Conservation (phyloP, 768 basidiomycete genomes). For the Russula earlei region DNA sequence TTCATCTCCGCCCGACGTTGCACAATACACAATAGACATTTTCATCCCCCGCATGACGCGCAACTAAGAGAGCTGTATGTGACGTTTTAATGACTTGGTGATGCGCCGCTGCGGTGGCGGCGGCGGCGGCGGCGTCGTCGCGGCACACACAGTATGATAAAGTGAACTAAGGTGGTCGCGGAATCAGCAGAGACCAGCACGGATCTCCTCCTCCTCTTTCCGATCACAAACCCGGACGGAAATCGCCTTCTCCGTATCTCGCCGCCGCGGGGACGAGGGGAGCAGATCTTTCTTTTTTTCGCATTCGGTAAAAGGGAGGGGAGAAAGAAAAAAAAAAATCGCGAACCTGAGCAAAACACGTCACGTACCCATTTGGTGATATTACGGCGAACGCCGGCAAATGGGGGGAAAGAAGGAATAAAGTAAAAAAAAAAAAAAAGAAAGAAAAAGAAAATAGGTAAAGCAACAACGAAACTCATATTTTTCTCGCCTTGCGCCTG, state of each 20-base stretch:
- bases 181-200: neutral
- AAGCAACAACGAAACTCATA: too few species aligned
- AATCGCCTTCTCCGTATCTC: neutral
- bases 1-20: neutral
- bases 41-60: too few species aligned
- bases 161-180: too few species aligned
- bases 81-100: too few species aligned
- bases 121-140: too few species aligned
- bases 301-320: neutral
- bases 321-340: neutral
- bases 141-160: too few species aligned
- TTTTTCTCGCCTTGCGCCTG: too few species aligned
- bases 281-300: neutral
- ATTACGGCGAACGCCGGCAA: neutral
- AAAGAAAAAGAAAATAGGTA: neutral
- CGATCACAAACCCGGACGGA: neutral
- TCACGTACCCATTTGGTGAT: conserved; percentile 13
- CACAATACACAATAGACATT: neutral
- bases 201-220: neutral
- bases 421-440: neutral
- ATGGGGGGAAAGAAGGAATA: neutral
- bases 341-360: neutral
- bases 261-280: too few species aligned
- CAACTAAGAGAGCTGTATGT: too few species aligned
- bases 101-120: too few species aligned